Evolutionary conservation across 176 grass and related monocot genomes (phyloP), one percentile per base, ranked within the genome.

Genomic region (Oryza coarctata): DNA sequence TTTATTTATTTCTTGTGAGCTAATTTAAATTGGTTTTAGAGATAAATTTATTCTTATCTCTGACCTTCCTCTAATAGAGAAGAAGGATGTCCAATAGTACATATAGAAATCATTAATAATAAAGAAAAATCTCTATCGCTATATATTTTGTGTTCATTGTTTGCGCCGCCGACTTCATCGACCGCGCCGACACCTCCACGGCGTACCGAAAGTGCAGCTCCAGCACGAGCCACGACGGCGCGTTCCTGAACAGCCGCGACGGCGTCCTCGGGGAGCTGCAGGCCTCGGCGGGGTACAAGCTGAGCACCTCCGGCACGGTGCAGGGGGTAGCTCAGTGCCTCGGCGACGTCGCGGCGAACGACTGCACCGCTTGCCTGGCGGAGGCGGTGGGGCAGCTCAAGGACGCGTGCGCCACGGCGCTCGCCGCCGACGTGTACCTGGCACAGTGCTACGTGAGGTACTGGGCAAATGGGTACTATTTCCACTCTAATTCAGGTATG

Each of bases 361-460:
- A 95, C 28, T 98, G 92, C 86, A 6, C 84, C 3, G 43, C 84
- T 6, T 98, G 95, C 71, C 85, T 95, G 65, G 67, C 88, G 60
- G 80, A 86, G 92, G 95, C 95, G 18, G 90, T 91, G 10, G 82
- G 22, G 73, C 81, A 95, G 88, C 72, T 98, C 63, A 82, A 73
- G 55, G 82, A 35, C 29, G 35, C 81, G 0, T 98, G 95, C 50
- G 87, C 82, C 30, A 65, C 79, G 2, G 90, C 92, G 55, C 80
- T 91, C 49, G 88, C 92, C 22, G 90, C 82, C n/a, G 92, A 95
- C 69, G 90, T 93, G 7, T 93, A 89, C 82, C 15, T 98, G 73
- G 88, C 77, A 22, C 88, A 93, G 79, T 98, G 95, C 82, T 98
- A 92, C 81, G 90, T 94, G 9, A 85, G 85, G 55, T 98, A 95